Evolutionary conservation across 352 stramenopile genomes (phyloP), one percentile per base, ranked within the genome.

Genomic region (Pythium periplocum): DNA sequence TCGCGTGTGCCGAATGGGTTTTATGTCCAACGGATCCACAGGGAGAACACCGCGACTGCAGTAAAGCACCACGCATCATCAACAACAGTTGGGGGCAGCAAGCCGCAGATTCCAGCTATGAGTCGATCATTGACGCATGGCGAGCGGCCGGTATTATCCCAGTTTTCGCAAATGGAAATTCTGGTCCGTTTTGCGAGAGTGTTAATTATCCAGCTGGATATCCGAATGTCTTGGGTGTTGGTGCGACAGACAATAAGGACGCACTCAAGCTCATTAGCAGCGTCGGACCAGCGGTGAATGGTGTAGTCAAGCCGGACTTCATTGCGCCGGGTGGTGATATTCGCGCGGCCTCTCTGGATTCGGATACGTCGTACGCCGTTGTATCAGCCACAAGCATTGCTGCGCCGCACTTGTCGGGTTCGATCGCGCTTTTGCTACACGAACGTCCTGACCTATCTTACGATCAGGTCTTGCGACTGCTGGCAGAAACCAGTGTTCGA

Each of bases 151-250:
- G 54, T n/a, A 70, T 70, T 50, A 59, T 67, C 34, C 62, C 62
- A 2, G 37, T 70, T 10, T 64, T 70, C 17, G 32, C 66, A 0
- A 59, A 53, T 44, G 55, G 59, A 17, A 71, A 71, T 39, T 31
- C 40, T 11, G 66, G 67, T 2, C 56, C 67, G 8, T 49, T 12
- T 2, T 77, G 70, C 49, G 37, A 10, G 9, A 76, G 58, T 1
- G 54, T 48, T 9, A 31, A 50, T 7, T 63, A 57, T 2, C 68
- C 71, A 6, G 66, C 57, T 12, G 64, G 70, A 42, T 62, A 69
- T 38, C 9, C 44, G 12, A 59, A 59, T 42, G 68, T 77, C 34
- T 74, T 80, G 48, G 48, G 38, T 30, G 68, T 80, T 6, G 68
- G 64, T 36, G 65, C 71, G 2, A 71, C 59, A 3, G 57, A 49